Conservation (phyloP, 768 basidiomycete species). For the Lactarius tabidus region DNA sequence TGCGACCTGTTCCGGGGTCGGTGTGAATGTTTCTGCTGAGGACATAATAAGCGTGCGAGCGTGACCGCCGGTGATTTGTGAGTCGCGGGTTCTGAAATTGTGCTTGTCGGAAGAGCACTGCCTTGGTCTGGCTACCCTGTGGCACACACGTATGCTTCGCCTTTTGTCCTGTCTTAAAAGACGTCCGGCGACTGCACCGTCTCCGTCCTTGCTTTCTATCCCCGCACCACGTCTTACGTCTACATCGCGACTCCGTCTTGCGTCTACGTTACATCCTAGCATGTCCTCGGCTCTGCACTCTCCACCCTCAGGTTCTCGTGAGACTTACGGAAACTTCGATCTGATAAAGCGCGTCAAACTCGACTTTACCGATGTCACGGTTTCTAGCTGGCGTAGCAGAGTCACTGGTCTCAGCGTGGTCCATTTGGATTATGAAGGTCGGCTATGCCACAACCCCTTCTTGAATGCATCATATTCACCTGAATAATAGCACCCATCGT, state of each 20-base stretch:
- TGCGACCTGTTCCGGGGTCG: slow-evolving; percentile 55
- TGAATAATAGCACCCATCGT: slow-evolving; percentile 69
- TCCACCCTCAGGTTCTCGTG: neutral
- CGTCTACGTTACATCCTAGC: slow-evolving; percentile 2
- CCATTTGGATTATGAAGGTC: slow-evolving; percentile 87
- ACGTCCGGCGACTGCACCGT: slow-evolving; percentile 6
- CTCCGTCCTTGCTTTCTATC: slow-evolving; percentile 12
- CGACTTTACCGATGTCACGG: slow-evolving; percentile 71
- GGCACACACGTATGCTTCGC: slow-evolving; percentile 9
- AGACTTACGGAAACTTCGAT: slow-evolving; percentile 76
- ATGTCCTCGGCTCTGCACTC: slow-evolving; percentile 18
- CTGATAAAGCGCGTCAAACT: slow-evolving; percentile 71
- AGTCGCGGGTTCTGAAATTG: neutral
- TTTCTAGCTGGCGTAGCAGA: slow-evolving; percentile 88
- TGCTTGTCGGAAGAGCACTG: too few relatives aligned
- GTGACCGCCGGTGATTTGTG: neutral
- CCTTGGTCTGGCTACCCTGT: neutral
- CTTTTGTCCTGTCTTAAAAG: slow-evolving; percentile 15
- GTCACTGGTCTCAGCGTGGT: slow-evolving; percentile 86
- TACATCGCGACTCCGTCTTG: neutral
- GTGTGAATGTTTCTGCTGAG: slow-evolving; percentile 30
- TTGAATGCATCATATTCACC: slow-evolving; percentile 9
- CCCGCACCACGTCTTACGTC: neutral
- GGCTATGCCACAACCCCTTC: slow-evolving; percentile 19
- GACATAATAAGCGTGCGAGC: neutral